Percentiles rank a stretch among this genome's conserved stretches.
These are phyloP conservation scores for Colletotrichum liaoningense DNA, from an alignment of 2,329 filamentous ascomycete species.

Conservation along the genomic window DNA sequence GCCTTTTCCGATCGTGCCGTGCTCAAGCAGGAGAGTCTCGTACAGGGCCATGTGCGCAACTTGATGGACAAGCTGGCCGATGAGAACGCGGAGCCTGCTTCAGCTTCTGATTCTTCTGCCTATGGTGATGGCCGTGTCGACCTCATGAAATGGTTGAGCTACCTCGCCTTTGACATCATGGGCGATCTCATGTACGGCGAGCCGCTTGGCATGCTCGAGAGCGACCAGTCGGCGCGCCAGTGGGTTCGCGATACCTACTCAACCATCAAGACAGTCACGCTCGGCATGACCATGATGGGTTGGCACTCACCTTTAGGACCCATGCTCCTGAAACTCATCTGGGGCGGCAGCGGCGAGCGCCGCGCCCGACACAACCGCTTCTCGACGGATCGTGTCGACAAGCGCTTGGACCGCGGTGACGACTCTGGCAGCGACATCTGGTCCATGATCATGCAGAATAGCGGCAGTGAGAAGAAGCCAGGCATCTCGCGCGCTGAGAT, in stretches of 20 bases:
- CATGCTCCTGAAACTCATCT: conserved; percentile 22
- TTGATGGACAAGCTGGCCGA: conserved; percentile 32
- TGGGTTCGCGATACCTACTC: conserved; percentile 42
- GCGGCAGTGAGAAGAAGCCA: conserved; percentile 2
- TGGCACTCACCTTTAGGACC: conserved; percentile 21
- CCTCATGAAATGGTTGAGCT: conserved; percentile 40
- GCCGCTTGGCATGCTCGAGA: conserved; percentile 42
- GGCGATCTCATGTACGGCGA: conserved; percentile 46
- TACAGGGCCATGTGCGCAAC: conserved; percentile 39
- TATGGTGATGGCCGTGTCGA: conserved; percentile 34
- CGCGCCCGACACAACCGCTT: conserved; percentile 28
- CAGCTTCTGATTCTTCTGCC: background rate
- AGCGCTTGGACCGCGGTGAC: conserved; percentile 27
- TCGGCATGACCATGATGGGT: conserved; percentile 32
- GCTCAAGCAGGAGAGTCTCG: conserved; percentile 44
- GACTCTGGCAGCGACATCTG: conserved; percentile 29
- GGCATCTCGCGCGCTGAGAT: conserved; percentile 33
- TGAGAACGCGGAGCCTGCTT: conserved; percentile 1
- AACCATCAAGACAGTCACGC: conserved; percentile 34
- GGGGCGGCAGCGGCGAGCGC: conserved; percentile 22
- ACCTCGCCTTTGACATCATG: conserved; percentile 45
- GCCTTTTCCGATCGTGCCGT: conserved; percentile 46
- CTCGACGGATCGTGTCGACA: conserved; percentile 32
- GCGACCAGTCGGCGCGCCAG: conserved; percentile 39
- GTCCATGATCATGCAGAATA: conserved; percentile 32